Percentiles rank a stretch among this genome's conserved stretches.
These are phyloP conservation scores for Russula olivacea DNA, from an alignment of 768 basidiomycete species.

Conservation along the genomic window DNA sequence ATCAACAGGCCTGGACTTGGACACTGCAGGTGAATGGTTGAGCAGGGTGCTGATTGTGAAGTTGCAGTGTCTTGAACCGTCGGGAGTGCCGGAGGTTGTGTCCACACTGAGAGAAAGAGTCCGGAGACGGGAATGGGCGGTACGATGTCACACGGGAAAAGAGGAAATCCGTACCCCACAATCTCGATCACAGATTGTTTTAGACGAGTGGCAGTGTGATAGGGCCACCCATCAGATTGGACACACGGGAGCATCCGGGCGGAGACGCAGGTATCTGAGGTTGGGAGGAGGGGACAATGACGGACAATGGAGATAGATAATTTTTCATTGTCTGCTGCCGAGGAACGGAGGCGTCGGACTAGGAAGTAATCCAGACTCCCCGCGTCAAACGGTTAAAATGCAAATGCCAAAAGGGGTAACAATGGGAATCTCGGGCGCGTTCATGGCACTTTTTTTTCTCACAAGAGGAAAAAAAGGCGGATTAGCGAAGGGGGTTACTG, in stretches of 20 bases:
- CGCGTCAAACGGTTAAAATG: constrained; percentile 21
- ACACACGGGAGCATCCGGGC: neutral
- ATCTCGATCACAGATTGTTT: constrained; percentile 15
- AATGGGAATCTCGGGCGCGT: constrained; percentile 3
- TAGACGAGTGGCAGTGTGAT: constrained; percentile 19
- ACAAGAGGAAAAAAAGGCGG: neutral
- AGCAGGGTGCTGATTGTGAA: constrained; percentile 15
- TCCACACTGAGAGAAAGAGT: neutral
- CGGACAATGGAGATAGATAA: neutral
- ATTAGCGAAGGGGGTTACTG: neutral
- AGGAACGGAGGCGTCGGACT: constrained; percentile 14
- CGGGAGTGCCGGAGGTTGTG: neutral
- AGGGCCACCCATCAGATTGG: constrained; percentile 5
- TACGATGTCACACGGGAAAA: constrained; percentile 9
- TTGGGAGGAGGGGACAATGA: neutral
- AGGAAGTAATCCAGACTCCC: neutral
- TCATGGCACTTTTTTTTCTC: neutral
- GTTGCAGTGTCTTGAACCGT: neutral
- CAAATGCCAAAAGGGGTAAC: constrained; percentile 19
- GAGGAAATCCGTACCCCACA: constrained; percentile 1
- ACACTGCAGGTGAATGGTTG: constrained; percentile 9
- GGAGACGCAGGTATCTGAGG: neutral
- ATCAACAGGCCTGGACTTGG: constrained; percentile 15
- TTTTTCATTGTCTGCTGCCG: neutral
- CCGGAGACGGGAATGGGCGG: neutral